Percentiles rank a stretch among this genome's conserved stretches.
Evolutionary conservation across 192 early-diverging fungal species (phyloP).

Genomic region (Entophlyctis luteolus): DNA sequence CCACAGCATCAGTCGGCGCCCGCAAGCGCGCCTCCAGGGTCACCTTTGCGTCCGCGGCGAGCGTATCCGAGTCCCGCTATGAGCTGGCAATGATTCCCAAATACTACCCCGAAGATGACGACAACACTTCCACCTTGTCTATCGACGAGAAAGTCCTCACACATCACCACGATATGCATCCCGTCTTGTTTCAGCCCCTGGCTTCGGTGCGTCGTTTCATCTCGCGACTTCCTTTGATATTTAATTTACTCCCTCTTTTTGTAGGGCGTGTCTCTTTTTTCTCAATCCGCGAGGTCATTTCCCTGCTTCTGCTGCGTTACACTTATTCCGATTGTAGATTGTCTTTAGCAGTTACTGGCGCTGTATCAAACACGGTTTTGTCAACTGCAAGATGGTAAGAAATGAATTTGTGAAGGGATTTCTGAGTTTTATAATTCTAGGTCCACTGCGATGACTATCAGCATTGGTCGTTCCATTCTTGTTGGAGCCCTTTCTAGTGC

Average conservation of each 20-base stretch:
- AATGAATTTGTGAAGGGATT: background rate
- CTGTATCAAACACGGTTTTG: constrained; percentile 12
- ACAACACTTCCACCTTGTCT: background rate
- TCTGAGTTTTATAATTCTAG: background rate
- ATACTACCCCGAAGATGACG: background rate
- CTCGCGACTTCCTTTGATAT: background rate
- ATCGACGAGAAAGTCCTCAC: constrained; percentile 15
- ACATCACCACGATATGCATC: background rate
- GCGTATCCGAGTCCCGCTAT: background rate
- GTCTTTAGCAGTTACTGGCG: constrained; percentile 23
- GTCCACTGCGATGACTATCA: background rate
- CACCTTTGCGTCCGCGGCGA: background rate
- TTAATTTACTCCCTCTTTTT: background rate
- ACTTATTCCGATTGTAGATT: background rate
- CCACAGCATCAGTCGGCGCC: background rate
- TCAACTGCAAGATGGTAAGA: constrained; percentile 20
- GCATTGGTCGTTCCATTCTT: constrained; percentile 24
- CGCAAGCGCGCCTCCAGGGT: background rate
- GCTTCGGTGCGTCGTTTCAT: constrained; percentile 12
- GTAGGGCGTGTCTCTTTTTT: constrained; percentile 27
- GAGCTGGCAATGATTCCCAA: background rate
- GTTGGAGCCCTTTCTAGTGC: constrained; percentile 30
- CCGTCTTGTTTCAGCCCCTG: constrained; percentile 16
- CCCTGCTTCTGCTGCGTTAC: background rate
- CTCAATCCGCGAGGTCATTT: constrained; percentile 24